Base-by-base conservation (phyloP, 164 flowering plant genomes). In the Vitis amurensis region DNA sequence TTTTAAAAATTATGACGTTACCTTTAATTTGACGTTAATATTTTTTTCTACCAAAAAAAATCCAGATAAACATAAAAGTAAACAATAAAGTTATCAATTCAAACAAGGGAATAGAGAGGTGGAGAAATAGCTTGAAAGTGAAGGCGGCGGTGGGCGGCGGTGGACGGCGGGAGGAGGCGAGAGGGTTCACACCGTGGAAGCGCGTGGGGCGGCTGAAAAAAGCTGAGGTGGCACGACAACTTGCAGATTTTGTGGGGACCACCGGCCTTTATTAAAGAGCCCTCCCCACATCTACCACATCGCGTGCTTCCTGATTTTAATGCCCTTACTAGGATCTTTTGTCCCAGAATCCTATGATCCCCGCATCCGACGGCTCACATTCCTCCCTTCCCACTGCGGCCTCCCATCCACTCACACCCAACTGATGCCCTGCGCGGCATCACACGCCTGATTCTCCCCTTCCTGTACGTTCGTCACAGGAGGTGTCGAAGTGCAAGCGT, bases 161-260 rank as follows among this genome's bases (percentile, higher is more conserved):
- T 63, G 27, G 49, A 11, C 37, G 49, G 1, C 3, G 16, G 10
- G 9, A 14, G 15, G 17, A 30, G 14, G 50, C n/a, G 48, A 30
- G 50, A 31, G 29, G 3, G 69, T 55, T 30, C 59, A 16, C 58
- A 31, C 59, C 53, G 30, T 31, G 59, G 44, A 37, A 37, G 64
- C 68, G 72, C 60, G 61, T 56, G 72, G 57, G 50, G 60, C 50
- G 52, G 44, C 57, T 9, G 67, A 30, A 53, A 49, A 27, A 48
- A 62, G 27, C 12, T 13, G 73, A 69, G 44, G 30, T 75, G 59
- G 67, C 63, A 19, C 37, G 50, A 65, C 61, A 65, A 66, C 70
- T 69, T 59, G 73, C 73, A 61, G 76, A 73, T 73, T 66, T 73
- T 47, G 67, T 62, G 62, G 76, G 63, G 52, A 62, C 76, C 67